Evolutionary conservation across 1,284 basidiomycete genomes (phyloP), one percentile per base, ranked within the genome.

Genomic region (Malassezia globosa): DNA sequence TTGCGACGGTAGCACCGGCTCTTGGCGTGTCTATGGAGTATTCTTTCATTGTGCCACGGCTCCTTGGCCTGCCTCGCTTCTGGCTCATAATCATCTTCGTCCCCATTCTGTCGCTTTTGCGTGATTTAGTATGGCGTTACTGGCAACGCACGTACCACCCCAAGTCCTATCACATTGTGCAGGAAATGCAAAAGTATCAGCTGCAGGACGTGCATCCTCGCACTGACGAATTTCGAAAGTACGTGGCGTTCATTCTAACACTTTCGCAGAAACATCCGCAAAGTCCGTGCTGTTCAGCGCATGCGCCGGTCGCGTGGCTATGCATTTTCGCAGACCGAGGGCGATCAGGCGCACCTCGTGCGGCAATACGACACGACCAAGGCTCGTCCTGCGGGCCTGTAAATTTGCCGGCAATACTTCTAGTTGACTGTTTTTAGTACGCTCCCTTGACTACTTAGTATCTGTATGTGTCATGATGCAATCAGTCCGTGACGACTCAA

Each of bases 131-230:
- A n/a, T 70, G 66, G 66, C 63, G 66, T 39, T 61, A 62, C 50
- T 69, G 58, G 48, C 59, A 51, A 56, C 78, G 92, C 56, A 92
- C 92, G 24, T 96, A 95, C 73, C 75, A 76, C 55, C 94, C 94
- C 1, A 78, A 82, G 39, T 82, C 88, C 14, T 96, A 96, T 73
- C 92, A 99, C 72, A 88, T 97, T 58, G 89, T 92, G 0, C 92
- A 97, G 70, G 94, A 97, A 73, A 77, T 80, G 56, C 68, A 71
- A 38, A 95, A 95, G 75, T 95, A 94, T 76, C 94, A 95, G 71
- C 82, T 95, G 54, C 88, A 89, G 7, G 94, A 99, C 70, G 95
- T 96, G 72, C 78, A 94, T 36, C 94, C 94, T 1, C 79, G 92
- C 49, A 92, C 96, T 75, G 92, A 94, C 73, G 92, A 97, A 82